Conservation (phyloP, 306 rosid species). For the Pachyrhizus erosus region DNA sequence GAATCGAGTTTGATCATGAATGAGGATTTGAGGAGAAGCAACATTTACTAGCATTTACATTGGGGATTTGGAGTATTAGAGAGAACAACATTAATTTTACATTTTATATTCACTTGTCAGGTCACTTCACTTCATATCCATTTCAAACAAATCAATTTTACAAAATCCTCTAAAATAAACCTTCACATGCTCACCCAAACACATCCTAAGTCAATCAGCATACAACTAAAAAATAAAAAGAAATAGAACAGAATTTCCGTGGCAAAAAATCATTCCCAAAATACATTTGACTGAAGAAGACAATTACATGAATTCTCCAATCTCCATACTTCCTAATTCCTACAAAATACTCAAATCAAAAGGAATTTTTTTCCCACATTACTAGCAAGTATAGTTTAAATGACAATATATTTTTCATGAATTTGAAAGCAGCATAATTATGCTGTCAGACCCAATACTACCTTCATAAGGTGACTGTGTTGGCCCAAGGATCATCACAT, state of each 20-base stretch:
- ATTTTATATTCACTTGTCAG: background rate
- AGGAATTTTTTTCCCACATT: background rate
- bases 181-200: background rate
- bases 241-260: background rate
- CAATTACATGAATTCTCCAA: background rate
- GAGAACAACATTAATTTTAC: background rate
- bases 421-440: background rate
- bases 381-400: background rate
- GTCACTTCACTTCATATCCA: background rate
- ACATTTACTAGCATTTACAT: background rate
- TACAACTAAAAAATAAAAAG: background rate
- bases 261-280: background rate
- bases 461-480: conserved; percentile 97
- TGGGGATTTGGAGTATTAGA: background rate
- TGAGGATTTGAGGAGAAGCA: background rate
- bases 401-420: background rate
- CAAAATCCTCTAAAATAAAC: background rate
- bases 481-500: conserved; percentile 97
- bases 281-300: background rate
- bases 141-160: background rate
- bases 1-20: background rate
- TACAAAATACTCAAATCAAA: background rate
- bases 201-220: background rate
- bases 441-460: conserved; percentile 44
- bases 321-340: background rate